phyloP scores from a whole-genome alignment of 2,329 filamentous ascomycete genomes.

The Aspergillus proliferans region DNA sequence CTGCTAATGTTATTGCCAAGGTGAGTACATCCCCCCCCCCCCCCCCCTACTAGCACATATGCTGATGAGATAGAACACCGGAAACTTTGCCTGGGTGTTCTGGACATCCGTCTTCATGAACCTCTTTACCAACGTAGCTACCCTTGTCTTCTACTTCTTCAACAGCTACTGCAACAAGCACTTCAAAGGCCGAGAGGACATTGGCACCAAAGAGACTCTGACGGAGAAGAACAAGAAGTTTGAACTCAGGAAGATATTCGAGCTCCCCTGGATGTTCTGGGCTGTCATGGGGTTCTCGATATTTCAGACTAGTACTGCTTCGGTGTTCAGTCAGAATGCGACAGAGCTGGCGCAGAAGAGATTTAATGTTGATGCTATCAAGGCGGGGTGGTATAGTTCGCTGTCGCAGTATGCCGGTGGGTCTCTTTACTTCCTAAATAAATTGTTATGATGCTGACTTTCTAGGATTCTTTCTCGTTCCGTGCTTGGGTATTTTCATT shows the following conservation, averaged over 20 bases:
- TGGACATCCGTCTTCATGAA: slow-evolving; percentile 62
- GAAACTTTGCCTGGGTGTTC: slow-evolving; percentile 57
- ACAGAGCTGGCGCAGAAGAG: slow-evolving; percentile 57
- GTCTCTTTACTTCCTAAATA: slow-evolving; percentile 1
- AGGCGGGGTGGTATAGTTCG: slow-evolving; percentile 56
- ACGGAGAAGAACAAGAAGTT: slow-evolving; percentile 56
- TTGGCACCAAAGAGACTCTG: slow-evolving; percentile 54
- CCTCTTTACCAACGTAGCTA: slow-evolving; percentile 54
- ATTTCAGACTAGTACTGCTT: slow-evolving; percentile 53
- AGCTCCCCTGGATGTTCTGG: slow-evolving; percentile 58
- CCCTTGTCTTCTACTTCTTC: slow-evolving; percentile 51
- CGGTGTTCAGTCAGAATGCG: slow-evolving; percentile 52
- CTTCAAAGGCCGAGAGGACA: slow-evolving; percentile 46
- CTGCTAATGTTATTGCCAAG: slow-evolving; percentile 54
- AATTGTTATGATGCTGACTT: too few relatives aligned
- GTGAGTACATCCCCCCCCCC: slow-evolving; percentile 10
- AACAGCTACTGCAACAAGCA: slow-evolving; percentile 45
- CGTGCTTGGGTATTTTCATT: slow-evolving; percentile 50
- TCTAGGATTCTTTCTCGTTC: slow-evolving; percentile 51
- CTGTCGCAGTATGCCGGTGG: slow-evolving; percentile 49
- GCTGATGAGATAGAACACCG: slow-evolving; percentile 39
- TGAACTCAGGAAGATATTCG: slow-evolving; percentile 50
- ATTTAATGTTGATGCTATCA: slow-evolving; percentile 50
- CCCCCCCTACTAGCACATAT: neutral
- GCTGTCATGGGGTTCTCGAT: slow-evolving; percentile 49